These are phyloP conservation scores for Aspergillus haitiensis DNA, from an alignment of 495 filamentous ascomycete genomes.

Conservation along the genomic window DNA sequence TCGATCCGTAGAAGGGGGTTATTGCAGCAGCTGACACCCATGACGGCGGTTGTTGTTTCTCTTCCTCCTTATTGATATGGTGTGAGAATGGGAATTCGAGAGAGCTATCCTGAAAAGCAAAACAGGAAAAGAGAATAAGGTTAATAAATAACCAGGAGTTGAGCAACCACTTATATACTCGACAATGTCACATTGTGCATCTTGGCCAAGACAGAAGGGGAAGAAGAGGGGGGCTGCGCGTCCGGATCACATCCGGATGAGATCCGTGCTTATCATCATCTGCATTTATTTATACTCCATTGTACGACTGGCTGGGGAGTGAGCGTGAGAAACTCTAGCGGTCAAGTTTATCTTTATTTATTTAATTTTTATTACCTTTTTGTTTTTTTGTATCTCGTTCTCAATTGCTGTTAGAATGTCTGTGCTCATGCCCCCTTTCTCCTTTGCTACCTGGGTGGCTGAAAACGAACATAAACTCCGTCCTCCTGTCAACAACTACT, in stretches of 20 bases:
- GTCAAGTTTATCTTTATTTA: no score
- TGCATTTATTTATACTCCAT: neutral
- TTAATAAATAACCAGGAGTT: no score
- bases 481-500: constrained; percentile 85
- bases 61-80: neutral
- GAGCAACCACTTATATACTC: neutral
- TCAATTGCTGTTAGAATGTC: neutral
- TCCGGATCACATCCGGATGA: constrained; percentile 23
- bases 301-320: no score
- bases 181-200: neutral
- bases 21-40: constrained; percentile 3
- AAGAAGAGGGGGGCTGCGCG: constrained; percentile 2
- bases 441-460: constrained; percentile 55
- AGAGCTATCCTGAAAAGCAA: no score
- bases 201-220: neutral
- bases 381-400: no score
- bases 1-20: constrained; percentile 24
- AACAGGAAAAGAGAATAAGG: no score
- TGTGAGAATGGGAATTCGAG: no score
- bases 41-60: neutral
- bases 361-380: no score
- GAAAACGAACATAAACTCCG: constrained; percentile 78
- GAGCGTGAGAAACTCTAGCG: no score
- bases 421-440: constrained; percentile 16
- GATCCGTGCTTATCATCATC: constrained; percentile 2